phyloP scores from a whole-genome alignment of 2,329 filamentous ascomycete species.

The Dichotomopilus funicola region DNA sequence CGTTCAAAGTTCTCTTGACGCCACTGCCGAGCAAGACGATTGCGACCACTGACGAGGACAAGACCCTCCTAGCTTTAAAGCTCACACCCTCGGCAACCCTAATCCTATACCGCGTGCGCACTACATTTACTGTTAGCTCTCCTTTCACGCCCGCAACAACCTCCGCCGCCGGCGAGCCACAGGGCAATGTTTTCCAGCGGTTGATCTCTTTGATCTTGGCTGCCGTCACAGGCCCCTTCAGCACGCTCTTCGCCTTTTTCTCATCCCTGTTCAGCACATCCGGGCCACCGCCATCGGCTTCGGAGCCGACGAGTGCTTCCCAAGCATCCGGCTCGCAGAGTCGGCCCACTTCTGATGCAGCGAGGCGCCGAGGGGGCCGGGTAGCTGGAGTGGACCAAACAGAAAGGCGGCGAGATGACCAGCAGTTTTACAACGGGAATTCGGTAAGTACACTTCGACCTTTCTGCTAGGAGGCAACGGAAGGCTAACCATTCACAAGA shows the following conservation, averaged over 20 bases:
- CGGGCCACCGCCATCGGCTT: slow-evolving; percentile 6
- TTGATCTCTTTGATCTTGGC: slow-evolving; percentile 32
- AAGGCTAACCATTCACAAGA: slow-evolving; percentile 33
- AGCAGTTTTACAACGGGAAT: slow-evolving; percentile 87
- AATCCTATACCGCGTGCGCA: slow-evolving; percentile 64
- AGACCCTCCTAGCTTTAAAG: slow-evolving; percentile 61
- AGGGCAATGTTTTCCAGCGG: slow-evolving; percentile 28
- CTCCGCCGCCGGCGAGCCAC: slow-evolving; percentile 18
- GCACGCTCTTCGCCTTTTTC: slow-evolving; percentile 27
- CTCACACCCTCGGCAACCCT: slow-evolving; percentile 75
- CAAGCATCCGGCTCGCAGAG: slow-evolving; percentile 11
- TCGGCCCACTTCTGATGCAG: slow-evolving; percentile 3
- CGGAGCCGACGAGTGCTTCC: slow-evolving; percentile 13
- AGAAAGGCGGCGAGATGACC: slow-evolving; percentile 43
- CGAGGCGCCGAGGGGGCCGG: slow-evolving; percentile 16
- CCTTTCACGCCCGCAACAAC: slow-evolving; percentile 1
- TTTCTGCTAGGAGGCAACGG: not conserved
- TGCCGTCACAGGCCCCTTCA: slow-evolving; percentile 26
- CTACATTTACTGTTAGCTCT: slow-evolving; percentile 40
- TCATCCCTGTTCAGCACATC: slow-evolving; percentile 21
- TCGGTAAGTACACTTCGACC: slow-evolving; percentile 51
- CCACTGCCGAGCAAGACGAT: slow-evolving; percentile 71
- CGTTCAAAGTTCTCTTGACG: slow-evolving; percentile 75
- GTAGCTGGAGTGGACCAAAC: slow-evolving; percentile 47
- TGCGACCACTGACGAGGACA: slow-evolving; percentile 65